These are phyloP conservation scores for Salix caprea DNA, from an alignment of 345 rosid species.

Conservation along the genomic window DNA sequence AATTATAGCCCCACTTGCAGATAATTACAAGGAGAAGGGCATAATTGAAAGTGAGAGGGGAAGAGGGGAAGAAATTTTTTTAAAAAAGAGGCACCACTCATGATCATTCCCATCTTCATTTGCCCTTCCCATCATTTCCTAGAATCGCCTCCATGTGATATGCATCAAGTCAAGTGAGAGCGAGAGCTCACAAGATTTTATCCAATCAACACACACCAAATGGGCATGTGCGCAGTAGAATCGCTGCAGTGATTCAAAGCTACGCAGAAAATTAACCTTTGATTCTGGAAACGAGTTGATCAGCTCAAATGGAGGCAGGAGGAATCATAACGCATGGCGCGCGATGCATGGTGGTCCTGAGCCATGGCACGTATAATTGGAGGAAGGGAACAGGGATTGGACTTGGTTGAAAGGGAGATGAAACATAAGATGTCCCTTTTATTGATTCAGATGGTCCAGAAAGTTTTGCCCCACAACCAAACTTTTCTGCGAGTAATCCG, in stretches of 20 bases:
- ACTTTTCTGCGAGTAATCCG: not conserved
- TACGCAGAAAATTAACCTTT: too few species aligned
- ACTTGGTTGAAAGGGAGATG: slow-evolving; percentile 18
- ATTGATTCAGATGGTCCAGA: not conserved
- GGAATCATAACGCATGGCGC: slow-evolving; percentile 32
- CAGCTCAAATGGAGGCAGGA: slow-evolving; percentile 14
- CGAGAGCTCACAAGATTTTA: too few species aligned
- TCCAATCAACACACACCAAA: too few species aligned
- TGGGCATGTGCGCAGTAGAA: too few species aligned
- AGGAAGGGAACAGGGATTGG: not conserved
- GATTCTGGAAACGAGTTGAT: not conserved
- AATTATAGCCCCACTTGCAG: slow-evolving; percentile 46
- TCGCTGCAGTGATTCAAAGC: too few species aligned
- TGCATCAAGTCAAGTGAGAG: slow-evolving; percentile 8
- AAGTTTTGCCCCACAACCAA: not conserved
- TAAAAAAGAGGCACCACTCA: not conserved
- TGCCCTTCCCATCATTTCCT: slow-evolving; percentile 31
- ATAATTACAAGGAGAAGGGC: slow-evolving; percentile 38
- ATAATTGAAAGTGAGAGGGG: slow-evolving; percentile 30
- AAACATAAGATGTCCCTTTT: slow-evolving; percentile 16
- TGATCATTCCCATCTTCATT: slow-evolving; percentile 31
- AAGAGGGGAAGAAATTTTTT: not conserved
- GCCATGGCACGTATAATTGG: slow-evolving; percentile 3
- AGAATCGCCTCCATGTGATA: slow-evolving; percentile 39
- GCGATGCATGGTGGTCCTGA: slow-evolving; percentile 28